These are phyloP conservation scores for Tuber melanosporum DNA, from an alignment of 495 filamentous ascomycete genomes.

Conservation along the genomic window DNA sequence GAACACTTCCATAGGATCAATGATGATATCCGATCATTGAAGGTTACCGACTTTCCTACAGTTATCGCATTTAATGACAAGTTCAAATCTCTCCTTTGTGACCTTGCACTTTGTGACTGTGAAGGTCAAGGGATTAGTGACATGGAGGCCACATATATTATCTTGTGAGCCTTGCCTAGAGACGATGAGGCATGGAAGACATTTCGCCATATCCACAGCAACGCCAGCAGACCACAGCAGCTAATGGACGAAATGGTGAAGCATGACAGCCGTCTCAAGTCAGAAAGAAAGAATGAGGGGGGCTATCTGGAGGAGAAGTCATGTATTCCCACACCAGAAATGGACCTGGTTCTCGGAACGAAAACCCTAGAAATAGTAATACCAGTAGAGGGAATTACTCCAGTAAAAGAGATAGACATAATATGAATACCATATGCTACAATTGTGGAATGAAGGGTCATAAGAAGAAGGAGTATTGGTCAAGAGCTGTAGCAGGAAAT, in stretches of 20 bases:
- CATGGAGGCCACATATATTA: neutral
- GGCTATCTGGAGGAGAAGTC: neutral
- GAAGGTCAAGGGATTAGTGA: neutral
- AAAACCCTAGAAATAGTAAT: fast-evolving
- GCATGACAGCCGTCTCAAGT: neutral
- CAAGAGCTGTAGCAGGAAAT: too few species aligned
- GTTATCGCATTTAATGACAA: neutral
- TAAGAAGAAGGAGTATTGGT: too few species aligned
- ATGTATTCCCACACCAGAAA: neutral
- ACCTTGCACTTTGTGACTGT: neutral
- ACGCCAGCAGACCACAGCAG: neutral
- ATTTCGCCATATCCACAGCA: neutral
- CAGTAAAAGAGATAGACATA: neutral
- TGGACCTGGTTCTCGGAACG: fast-evolving
- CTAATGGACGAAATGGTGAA: neutral
- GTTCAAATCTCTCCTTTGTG: neutral
- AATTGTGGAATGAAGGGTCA: too few species aligned
- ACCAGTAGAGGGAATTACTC: too few species aligned
- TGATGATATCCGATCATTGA: neutral
- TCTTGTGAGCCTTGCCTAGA: neutral
- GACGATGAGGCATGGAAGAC: neutral
- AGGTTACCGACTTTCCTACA: neutral
- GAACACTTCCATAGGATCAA: neutral
- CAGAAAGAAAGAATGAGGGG: neutral
- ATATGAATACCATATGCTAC: neutral